Conservation (phyloP, 1,139 yeast genomes). For the Blastobotrys raffinosifermentans region DNA sequence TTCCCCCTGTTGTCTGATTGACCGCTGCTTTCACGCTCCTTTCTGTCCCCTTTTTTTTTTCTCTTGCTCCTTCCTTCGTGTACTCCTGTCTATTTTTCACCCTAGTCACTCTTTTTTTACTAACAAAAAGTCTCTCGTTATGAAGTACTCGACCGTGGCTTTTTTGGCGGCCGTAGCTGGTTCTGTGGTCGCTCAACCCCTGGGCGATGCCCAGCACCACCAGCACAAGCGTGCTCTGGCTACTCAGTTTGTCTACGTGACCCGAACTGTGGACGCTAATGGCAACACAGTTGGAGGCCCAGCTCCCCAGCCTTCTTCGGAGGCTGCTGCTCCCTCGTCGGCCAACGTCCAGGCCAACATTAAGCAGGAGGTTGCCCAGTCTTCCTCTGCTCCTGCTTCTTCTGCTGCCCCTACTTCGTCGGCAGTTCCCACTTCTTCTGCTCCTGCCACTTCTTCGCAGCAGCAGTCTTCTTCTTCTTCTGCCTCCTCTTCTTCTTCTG, state of each 20-base stretch:
- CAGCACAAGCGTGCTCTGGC: conserved; percentile 59
- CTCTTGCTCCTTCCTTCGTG: too few species aligned
- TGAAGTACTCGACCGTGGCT: conserved; percentile 35
- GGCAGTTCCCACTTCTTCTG: not conserved
- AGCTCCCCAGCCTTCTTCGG: conserved; percentile 17
- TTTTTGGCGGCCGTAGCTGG: conserved; percentile 39
- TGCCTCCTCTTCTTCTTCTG: conserved; percentile 33
- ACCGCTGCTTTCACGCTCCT: too few species aligned
- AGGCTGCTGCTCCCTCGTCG: conserved; percentile 16
- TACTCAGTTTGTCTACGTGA: conserved; percentile 73
- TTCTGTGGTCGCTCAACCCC: conserved; percentile 38
- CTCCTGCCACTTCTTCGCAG: conserved; percentile 1
- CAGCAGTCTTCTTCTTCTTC: conserved; percentile 22
- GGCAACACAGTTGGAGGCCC: conserved; percentile 44
- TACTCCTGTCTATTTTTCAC: too few species aligned
- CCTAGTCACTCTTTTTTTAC: not conserved
- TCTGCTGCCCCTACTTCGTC: conserved; percentile 20
- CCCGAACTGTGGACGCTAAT: conserved; percentile 63
- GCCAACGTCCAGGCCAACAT: conserved; percentile 24
- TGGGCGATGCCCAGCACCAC: conserved; percentile 44
- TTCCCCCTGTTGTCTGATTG: too few species aligned
- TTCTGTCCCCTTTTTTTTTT: too few species aligned
- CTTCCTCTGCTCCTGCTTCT: conserved; percentile 19
- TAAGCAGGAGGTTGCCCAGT: conserved; percentile 25
- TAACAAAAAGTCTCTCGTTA: conserved; percentile 9